Percentiles rank a stretch among this genome's conserved stretches.
These are phyloP conservation scores for Alloteropsis semialata DNA, from an alignment of 176 grass and related monocot genomes.

Conservation along the genomic window DNA sequence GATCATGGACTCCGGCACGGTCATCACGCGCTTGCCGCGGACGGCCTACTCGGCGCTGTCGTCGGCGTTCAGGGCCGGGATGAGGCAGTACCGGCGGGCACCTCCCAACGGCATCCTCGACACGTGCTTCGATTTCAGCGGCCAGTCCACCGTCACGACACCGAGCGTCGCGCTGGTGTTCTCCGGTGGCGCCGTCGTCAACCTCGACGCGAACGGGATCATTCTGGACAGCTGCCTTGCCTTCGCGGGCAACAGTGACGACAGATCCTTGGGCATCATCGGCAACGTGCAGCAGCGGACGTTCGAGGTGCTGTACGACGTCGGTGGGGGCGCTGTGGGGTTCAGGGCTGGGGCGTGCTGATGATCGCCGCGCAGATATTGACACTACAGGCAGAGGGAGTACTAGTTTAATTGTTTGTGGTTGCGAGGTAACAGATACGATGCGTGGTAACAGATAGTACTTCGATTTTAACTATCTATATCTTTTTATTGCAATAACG, in stretches of 20 bases:
- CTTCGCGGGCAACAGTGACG: conserved; percentile 45
- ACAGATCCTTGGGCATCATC: conserved; percentile 40
- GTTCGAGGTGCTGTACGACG: conserved; percentile 65
- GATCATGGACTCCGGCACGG: conserved; percentile 81
- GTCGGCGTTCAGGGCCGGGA: conserved; percentile 48
- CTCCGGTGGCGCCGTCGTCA: conserved; percentile 11
- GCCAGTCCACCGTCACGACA: conserved; percentile 22
- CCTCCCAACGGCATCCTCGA: conserved; percentile 27
- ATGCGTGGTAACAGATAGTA: neutral
- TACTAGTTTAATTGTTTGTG: neutral
- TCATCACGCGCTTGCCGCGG: conserved; percentile 57
- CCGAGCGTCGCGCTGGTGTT: conserved; percentile 50
- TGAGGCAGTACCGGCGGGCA: conserved; percentile 37
- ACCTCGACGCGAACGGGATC: conserved; percentile 51
- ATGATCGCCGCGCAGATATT: neutral
- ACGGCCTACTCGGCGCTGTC: conserved; percentile 62
- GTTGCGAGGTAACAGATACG: neutral
- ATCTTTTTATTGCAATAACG: too few relatives aligned
- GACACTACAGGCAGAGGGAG: neutral
- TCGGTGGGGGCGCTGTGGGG: conserved; percentile 47
- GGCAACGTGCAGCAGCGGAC: conserved; percentile 92
- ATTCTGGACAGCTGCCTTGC: conserved; percentile 68
- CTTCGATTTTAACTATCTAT: neutral
- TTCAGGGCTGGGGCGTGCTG: conserved; percentile 53
- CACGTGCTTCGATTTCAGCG: conserved; percentile 58